Conservation (phyloP, 305 asterid species). For the Fraxinus sp. region DNA sequence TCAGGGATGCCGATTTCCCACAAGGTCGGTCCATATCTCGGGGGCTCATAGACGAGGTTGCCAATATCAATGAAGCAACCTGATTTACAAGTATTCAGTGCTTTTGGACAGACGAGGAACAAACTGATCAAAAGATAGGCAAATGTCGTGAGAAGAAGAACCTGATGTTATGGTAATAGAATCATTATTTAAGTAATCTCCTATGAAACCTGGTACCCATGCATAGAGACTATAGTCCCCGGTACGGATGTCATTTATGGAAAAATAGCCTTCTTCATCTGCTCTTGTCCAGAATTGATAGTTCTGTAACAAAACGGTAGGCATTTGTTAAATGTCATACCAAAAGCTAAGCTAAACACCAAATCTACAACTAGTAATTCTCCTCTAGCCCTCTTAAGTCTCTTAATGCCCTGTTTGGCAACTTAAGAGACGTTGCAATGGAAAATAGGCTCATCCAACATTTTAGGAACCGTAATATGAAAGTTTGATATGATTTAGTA, state of each 20-base stretch:
- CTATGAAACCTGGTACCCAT: constrained; percentile 27
- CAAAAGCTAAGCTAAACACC: not conserved
- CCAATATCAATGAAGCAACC: constrained; percentile 42
- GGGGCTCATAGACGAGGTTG: constrained; percentile 50
- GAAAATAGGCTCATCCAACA: not conserved
- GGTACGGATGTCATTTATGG: constrained; percentile 21
- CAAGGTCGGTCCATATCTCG: constrained; percentile 68
- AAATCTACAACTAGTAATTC: not conserved
- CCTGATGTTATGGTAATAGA: constrained; percentile 30
- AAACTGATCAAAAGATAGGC: not conserved
- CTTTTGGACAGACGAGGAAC: not conserved
- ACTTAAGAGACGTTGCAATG: not conserved
- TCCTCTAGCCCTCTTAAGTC: not conserved
- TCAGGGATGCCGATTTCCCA: constrained; percentile 86
- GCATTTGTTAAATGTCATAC: not conserved
- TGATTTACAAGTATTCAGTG: constrained; percentile 9
- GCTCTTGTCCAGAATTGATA: constrained; percentile 35
- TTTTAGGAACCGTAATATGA: not conserved
- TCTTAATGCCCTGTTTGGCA: not conserved
- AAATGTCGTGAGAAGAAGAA: not conserved
- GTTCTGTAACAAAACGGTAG: constrained; percentile 16
- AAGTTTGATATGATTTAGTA: not conserved
- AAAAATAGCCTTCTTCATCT: constrained; percentile 26
- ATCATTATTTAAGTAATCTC: constrained; percentile 26
- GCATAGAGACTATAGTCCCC: constrained; percentile 30